These are phyloP conservation scores for Chalaropsis thielavioides DNA, from an alignment of 2,329 filamentous ascomycete species.

Conservation along the genomic window DNA sequence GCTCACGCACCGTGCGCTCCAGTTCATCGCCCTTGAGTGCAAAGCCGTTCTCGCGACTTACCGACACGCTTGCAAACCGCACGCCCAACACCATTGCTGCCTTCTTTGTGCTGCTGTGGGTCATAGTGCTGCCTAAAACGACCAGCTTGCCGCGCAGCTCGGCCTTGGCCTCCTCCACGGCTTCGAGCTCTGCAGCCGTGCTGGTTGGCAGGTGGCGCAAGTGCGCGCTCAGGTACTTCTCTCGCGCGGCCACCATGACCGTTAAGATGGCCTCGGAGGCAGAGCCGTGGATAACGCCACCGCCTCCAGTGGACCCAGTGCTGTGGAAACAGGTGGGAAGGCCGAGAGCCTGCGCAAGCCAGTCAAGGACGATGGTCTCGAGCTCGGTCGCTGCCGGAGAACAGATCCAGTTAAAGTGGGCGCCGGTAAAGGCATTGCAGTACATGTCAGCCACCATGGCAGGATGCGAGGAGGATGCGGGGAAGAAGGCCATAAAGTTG, in stretches of 20 bases:
- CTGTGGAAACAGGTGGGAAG: conserved; percentile 63
- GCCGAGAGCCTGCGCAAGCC: conserved; percentile 63
- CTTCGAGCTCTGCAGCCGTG: conserved; percentile 10
- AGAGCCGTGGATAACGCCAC: conserved; percentile 87
- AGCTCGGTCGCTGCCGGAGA: conserved; percentile 84
- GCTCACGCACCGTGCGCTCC: conserved; percentile 45
- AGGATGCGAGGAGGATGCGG: conserved; percentile 67
- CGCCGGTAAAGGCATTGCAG: conserved; percentile 71
- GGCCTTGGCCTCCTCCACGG: conserved; percentile 52
- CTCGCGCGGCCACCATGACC: conserved; percentile 73
- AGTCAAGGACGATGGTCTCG: conserved; percentile 85
- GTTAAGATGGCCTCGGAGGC: conserved; percentile 80
- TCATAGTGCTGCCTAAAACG: conserved; percentile 62
- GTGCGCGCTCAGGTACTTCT: conserved; percentile 54
- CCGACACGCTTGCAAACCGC: conserved; percentile 57
- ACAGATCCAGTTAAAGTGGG: conserved; percentile 96
- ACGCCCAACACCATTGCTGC: conserved; percentile 75
- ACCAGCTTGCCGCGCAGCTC: conserved; percentile 49
- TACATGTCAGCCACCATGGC: conserved; percentile 87
- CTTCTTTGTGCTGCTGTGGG: conserved; percentile 77
- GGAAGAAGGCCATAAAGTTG: conserved; percentile 94
- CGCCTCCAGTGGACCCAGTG: conserved; percentile 43
- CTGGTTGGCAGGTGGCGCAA: conserved; percentile 35
- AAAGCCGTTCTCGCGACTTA: conserved; percentile 48
- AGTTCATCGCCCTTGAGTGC: conserved; percentile 54